phyloP scores from a whole-genome alignment of 2,329 filamentous ascomycete species.

The Juglanconis oblonga region DNA sequence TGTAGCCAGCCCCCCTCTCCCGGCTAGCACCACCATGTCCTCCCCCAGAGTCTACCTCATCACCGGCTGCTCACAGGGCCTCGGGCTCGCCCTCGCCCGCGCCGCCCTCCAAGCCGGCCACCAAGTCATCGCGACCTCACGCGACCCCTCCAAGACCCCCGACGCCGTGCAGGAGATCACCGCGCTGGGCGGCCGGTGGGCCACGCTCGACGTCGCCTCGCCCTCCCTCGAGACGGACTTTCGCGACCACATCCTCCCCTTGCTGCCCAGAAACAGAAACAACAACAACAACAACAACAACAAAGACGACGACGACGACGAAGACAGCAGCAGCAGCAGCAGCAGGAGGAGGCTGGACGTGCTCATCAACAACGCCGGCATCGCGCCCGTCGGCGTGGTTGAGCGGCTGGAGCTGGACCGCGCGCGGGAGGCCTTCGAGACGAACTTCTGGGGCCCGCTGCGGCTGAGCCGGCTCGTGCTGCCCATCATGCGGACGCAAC shows the following conservation, averaged over 20 bases:
- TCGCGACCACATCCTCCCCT: background rate
- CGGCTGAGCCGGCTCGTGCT: constrained; percentile 4
- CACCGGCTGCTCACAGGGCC: constrained; percentile 13
- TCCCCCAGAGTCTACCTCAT: constrained; percentile 13
- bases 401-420: background rate
- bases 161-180: constrained; percentile 3
- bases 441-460: constrained; percentile 12
- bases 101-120: constrained; percentile 13
- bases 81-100: constrained; percentile 9
- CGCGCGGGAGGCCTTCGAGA: constrained; percentile 8
- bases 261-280: too few relatives aligned
- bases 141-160: constrained; percentile 6
- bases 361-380: constrained; percentile 25
- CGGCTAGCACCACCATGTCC: background rate
- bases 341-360: constrained; percentile 12
- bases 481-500: constrained; percentile 8
- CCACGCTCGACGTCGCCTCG: constrained; percentile 9
- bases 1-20: too few relatives aligned
- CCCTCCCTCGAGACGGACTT: constrained; percentile 3
- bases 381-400: background rate
- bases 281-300: too few relatives aligned
- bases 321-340: too few relatives aligned
- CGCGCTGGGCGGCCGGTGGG: constrained; percentile 6
- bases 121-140: constrained; percentile 15
- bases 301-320: too few relatives aligned